These are phyloP conservation scores for Butyriboletus loyo DNA, from an alignment of 768 basidiomycete genomes.

Conservation along the genomic window DNA sequence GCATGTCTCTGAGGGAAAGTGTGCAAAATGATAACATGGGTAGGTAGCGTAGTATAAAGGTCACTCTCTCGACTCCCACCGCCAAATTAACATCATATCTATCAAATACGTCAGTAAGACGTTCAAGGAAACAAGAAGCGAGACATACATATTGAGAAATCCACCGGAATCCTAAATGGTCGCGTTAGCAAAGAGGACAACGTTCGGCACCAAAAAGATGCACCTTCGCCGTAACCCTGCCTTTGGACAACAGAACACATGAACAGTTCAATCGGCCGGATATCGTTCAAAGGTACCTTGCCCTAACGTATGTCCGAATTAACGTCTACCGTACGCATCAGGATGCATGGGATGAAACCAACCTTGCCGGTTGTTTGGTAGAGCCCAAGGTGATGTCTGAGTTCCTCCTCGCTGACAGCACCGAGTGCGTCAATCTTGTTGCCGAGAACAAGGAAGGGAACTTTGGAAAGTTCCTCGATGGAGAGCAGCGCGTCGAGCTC, in stretches of 20 bases:
- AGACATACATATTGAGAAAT: slow-evolving; percentile 88
- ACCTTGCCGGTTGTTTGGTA: slow-evolving; percentile 99
- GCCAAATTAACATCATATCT: slow-evolving; percentile 24
- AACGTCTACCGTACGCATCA: background rate
- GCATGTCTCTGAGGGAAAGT: slow-evolving; percentile 12
- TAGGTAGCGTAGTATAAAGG: slow-evolving; percentile 23
- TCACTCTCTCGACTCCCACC: slow-evolving; percentile 2
- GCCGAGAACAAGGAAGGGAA: slow-evolving; percentile 96
- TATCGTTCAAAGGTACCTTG: slow-evolving; percentile 94
- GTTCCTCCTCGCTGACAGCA: slow-evolving; percentile 95
- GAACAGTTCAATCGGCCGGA: slow-evolving; percentile 98
- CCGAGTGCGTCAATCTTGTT: slow-evolving; percentile 99
- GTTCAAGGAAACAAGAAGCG: background rate
- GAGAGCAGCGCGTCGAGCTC: slow-evolving; percentile 95
- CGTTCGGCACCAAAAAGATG: slow-evolving; percentile 8
- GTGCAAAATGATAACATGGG: slow-evolving; percentile 15
- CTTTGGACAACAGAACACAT: slow-evolving; percentile 99
- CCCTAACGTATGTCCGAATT: slow-evolving; percentile 51
- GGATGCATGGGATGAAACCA: slow-evolving; percentile 8
- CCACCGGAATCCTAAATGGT: slow-evolving; percentile 80
- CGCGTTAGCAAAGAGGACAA: slow-evolving; percentile 4
- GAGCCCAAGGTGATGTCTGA: slow-evolving; percentile 90
- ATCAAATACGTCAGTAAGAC: slow-evolving; percentile 6
- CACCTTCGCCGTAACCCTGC: slow-evolving; percentile 97
- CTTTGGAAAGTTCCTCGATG: slow-evolving; percentile 92